Base-by-base conservation (phyloP, 2,329 filamentous ascomycete species). In the Arthrinium phaeospermum region DNA sequence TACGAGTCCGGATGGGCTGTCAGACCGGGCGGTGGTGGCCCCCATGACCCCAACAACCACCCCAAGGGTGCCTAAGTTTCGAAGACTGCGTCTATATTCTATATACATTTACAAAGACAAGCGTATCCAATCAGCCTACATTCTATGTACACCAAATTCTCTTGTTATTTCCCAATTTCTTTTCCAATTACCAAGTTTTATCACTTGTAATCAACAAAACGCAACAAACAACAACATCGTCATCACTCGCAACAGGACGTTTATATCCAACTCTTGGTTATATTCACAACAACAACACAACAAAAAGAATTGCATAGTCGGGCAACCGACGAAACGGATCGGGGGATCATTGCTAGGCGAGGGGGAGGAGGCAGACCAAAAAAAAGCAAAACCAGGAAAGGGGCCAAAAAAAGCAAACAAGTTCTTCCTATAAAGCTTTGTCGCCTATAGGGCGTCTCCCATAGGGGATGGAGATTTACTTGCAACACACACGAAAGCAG, bases 1-100 rank as follows among this genome's bases (percentile, higher is more conserved):
- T 82, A 84, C 71, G 83, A 83, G 73, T 80, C 80, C 10, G 82
- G 82, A 8, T 84, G 83, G 83, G 82, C 79, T 16, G 81, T 80
- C 1, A 79, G 79, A 61, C 75, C 79, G 57, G 30, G n/a, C n/a
- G 49, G 30, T 44, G 57, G 46, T 47, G 71, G 69, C 12, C 70
- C 68, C 22, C 61, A 37, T 45, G 72, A 67, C 24, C 70, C 68
- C 51, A 45, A 61, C 51, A 45, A 61, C 64, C 70, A 22, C 37
- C 37, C 37, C 37, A 64, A 64, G 57, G 57, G 57, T 64, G 8
- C 57, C 8, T 64, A 64, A 41, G 37, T 41, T 41, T 41, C 37
- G 46, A 45, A 45, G 53, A 64, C 57, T 64, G 57, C 19, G 19
- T 64, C 19, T 64, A 41, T 64, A 13, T 64, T 14, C 4, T 24